These are phyloP conservation scores for Chalciporus pseudorubinellus DNA, from an alignment of 768 basidiomycete species.

Conservation along the genomic window DNA sequence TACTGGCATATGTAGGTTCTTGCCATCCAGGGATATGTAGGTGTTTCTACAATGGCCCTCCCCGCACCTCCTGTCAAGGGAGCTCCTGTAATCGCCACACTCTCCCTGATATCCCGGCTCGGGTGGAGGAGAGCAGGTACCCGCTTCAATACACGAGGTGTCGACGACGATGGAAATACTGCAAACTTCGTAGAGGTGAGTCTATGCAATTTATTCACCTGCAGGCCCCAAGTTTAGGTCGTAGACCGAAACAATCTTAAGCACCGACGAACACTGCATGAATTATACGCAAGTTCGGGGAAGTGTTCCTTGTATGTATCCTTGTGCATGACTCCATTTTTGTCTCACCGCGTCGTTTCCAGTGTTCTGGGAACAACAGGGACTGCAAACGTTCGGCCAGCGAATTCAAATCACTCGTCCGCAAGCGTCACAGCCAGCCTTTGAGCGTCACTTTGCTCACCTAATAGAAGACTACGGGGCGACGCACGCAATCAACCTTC, in stretches of 20 bases:
- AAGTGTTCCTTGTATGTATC: constrained; percentile 81
- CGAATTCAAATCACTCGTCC: constrained; percentile 94
- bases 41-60: constrained; percentile 73
- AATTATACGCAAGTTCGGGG: constrained; percentile 95
- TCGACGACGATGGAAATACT: constrained; percentile 92
- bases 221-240: constrained; percentile 10
- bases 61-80: constrained; percentile 74
- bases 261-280: constrained; percentile 81
- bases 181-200: constrained; percentile 95
- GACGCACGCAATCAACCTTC: constrained; percentile 85
- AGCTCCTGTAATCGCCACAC: constrained; percentile 66
- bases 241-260: constrained; percentile 89
- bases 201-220: constrained; percentile 4
- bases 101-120: constrained; percentile 82
- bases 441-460: constrained; percentile 89
- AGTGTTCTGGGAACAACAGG: constrained; percentile 99
- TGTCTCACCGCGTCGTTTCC: constrained; percentile 15
- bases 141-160: constrained; percentile 93
- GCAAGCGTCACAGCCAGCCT: constrained; percentile 94
- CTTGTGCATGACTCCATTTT: not conserved
- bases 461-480: constrained; percentile 83
- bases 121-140: constrained; percentile 97
- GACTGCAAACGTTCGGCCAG: constrained; percentile 90
- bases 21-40: constrained; percentile 92
- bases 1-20: constrained; percentile 53